Conservation (phyloP, 2,329 filamentous ascomycete species). For the Thelonectria rubi region DNA sequence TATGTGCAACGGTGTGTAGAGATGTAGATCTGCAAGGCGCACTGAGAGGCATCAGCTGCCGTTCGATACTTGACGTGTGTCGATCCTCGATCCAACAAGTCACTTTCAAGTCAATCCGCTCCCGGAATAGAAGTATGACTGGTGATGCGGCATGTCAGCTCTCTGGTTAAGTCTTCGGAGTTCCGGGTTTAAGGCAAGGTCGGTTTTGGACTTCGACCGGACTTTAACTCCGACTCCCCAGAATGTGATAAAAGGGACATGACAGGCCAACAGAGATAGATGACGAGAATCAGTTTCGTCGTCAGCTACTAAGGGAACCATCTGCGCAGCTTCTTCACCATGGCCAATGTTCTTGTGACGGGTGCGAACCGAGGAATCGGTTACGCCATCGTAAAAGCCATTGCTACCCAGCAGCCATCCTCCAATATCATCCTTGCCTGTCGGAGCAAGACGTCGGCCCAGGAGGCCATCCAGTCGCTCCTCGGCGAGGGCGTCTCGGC, state of each 20-base stretch:
- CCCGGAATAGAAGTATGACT: too few relatives aligned
- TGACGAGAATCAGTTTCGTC: too few relatives aligned
- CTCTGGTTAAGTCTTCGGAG: not conserved
- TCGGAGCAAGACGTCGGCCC: not conserved
- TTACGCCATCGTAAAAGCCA: not conserved
- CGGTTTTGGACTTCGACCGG: not conserved
- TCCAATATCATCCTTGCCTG: not conserved
- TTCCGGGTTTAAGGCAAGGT: not conserved
- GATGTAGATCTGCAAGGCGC: too few relatives aligned
- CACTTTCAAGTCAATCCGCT: too few relatives aligned
- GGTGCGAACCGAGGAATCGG: not conserved
- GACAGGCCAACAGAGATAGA: too few relatives aligned
- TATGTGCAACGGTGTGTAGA: too few relatives aligned
- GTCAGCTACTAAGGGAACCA: too few relatives aligned
- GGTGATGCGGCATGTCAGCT: too few relatives aligned
- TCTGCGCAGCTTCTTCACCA: not conserved
- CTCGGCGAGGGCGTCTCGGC: not conserved
- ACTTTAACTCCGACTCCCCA: not conserved
- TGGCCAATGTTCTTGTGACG: not conserved
- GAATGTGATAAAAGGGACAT: not conserved
- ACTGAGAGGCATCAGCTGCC: not conserved
- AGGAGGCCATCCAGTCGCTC: not conserved
- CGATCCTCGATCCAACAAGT: too few relatives aligned
- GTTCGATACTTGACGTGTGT: not conserved
- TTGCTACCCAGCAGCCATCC: not conserved